Base-by-base conservation (phyloP, 768 basidiomycete species). In the Russula ochroleuca region DNA sequence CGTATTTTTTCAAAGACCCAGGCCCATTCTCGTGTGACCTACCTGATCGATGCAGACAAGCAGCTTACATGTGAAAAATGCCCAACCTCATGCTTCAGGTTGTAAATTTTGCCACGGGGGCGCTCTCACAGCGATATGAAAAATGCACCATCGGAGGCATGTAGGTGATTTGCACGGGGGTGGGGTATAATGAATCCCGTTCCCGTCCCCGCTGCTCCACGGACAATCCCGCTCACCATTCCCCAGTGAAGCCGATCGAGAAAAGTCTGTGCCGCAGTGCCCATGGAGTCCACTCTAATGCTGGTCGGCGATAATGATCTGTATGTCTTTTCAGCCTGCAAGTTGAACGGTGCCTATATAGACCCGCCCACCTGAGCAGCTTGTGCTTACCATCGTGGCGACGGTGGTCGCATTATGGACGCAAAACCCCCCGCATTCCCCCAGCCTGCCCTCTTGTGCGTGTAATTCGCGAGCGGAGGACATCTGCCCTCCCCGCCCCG, bases 121-220 rank as follows among this genome's bases (percentile, higher is more conserved):
- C 45, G 57, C 51, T 48, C 47, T 64, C 45, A 23, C 31, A 48
- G 37, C 57, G 57, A 48, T 19, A 53, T 58, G 35, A 15, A 14
- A 23, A 52, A 1, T 5, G 50, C n/a, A n/a, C 13, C 8, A 25
- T 21, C 28, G 48, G 52, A 59, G 28, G 55, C 25, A 10, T 25
- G 17, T n/a, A 41, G 25, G 9, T 43, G 55, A 56, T n/a, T 13
- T 43, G 28, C 10, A 11, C 55, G 4, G 11, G 28, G 31, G 41
- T 23, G 56, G 43, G 56, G 56, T 57, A 54, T 40, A n/a, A 33
- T 19, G 14, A 21, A 13, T 15, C 14, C 23, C 37, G 38, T 28
- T 13, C 14, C 9, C 3, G 31, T 8, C 45, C 33, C 35, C 43
- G 31, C 56, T 25, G 28, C 55, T 28, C 17, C 21, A 57, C n/a